Conservation (phyloP, 164 flowering plant genomes). For the Magnolia kwangsiensis region DNA sequence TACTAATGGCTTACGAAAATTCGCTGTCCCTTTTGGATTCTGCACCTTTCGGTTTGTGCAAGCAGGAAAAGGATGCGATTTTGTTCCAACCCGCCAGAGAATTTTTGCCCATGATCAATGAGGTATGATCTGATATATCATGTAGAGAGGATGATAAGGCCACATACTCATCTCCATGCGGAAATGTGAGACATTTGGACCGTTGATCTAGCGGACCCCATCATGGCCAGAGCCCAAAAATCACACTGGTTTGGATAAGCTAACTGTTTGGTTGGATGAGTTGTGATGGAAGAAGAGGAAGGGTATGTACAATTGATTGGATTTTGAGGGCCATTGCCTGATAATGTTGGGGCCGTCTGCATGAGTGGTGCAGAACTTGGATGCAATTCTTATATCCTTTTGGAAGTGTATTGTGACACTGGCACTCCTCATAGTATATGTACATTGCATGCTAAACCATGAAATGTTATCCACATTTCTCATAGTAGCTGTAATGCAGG, state of each 20-base stretch:
- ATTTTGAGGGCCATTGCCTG: not conserved
- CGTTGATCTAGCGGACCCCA: not conserved
- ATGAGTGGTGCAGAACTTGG: not conserved
- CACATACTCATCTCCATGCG: not conserved
- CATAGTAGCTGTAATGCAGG: constrained; percentile 4
- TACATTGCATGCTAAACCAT: not conserved
- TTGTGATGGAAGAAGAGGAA: not conserved
- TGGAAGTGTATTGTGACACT: not conserved
- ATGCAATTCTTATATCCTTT: not conserved
- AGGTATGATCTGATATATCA: constrained; percentile 33
- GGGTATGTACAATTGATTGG: not conserved
- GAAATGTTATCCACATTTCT: not conserved
- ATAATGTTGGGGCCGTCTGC: not conserved
- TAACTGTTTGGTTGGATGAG: not conserved
- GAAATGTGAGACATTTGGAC: not conserved
- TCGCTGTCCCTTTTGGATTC: not conserved
- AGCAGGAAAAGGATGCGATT: constrained; percentile 30
- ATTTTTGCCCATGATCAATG: constrained; percentile 76
- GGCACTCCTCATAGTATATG: not conserved
- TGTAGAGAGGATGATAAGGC: not conserved
- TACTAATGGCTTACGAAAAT: not conserved
- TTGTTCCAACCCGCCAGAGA: constrained; percentile 82
- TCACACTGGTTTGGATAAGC: not conserved
- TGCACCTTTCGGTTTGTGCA: not conserved
- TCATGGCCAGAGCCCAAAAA: not conserved